Evolutionary conservation across 495 filamentous ascomycete species (phyloP).

Genomic region (Penicillium argentinense): DNA sequence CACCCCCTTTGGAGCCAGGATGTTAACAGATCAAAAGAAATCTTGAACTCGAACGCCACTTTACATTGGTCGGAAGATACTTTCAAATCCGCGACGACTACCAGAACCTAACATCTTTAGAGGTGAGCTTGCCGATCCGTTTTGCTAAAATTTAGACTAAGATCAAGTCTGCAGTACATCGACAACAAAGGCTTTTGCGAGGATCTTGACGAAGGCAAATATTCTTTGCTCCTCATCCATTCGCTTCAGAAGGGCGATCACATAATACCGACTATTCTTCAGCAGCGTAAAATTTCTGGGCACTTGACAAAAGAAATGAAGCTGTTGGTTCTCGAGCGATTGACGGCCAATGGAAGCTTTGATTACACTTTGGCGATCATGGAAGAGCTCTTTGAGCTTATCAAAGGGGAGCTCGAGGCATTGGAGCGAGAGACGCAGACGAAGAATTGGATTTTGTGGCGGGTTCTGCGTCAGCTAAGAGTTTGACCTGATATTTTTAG

Average conservation of each 20-base stretch:
- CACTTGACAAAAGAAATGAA: neutral
- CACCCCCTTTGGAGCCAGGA: neutral
- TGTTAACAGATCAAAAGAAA: neutral
- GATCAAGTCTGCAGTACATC: neutral
- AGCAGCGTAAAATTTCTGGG: neutral
- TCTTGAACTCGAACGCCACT: neutral
- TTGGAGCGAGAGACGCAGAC: neutral
- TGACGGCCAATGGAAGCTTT: neutral
- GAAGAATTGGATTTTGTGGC: neutral
- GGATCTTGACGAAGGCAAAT: constrained; percentile 2
- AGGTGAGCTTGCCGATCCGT: neutral
- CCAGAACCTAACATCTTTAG: neutral
- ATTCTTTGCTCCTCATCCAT: neutral
- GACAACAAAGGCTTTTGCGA: neutral
- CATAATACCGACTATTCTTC: neutral
- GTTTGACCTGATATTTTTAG: too few species aligned
- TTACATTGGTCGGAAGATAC: neutral
- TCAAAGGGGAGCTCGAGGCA: neutral
- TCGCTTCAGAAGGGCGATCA: neutral
- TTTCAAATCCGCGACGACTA: constrained; percentile 1
- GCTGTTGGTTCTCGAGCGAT: neutral
- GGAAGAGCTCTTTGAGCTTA: neutral
- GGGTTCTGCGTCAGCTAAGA: neutral
- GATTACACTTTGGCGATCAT: neutral
- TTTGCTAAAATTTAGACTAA: neutral